phyloP scores from a whole-genome alignment of 148 eudicot species.

The Camellia japonica region DNA sequence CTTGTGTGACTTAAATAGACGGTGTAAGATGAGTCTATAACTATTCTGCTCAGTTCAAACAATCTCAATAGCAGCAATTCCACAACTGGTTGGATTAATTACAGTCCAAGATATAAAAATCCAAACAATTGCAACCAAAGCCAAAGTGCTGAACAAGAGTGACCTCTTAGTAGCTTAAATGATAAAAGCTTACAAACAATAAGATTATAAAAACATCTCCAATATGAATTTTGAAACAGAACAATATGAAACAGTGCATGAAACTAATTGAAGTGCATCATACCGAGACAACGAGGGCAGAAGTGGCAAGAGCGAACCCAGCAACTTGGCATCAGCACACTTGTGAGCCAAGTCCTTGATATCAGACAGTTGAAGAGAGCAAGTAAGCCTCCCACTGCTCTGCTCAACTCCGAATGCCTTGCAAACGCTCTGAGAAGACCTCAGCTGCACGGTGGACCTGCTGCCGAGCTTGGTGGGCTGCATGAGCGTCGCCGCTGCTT shows the following conservation, averaged over 20 bases:
- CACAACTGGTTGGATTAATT: no score
- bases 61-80: no score
- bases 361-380: slow-evolving; percentile 73
- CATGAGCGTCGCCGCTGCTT: slow-evolving; percentile 90
- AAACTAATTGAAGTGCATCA: neutral
- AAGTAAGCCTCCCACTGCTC: slow-evolving; percentile 41
- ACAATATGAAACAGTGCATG: no score
- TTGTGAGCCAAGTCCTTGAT: slow-evolving; percentile 78
- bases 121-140: no score
- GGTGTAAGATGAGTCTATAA: no score
- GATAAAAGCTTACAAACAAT: neutral
- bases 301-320: slow-evolving; percentile 93
- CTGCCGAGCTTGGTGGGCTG: slow-evolving; percentile 60
- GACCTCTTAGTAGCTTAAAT: neutral
- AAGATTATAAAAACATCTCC: neutral
- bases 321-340: slow-evolving; percentile 89
- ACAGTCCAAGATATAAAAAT: no score
- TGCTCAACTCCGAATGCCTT: slow-evolving; percentile 72
- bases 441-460: slow-evolving; percentile 41
- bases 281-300: slow-evolving; percentile 91
- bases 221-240: neutral
- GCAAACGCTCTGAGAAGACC: slow-evolving; percentile 50
- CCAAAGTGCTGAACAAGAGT: no score
- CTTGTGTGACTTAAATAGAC: no score
- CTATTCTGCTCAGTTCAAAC: no score